phyloP scores from a whole-genome alignment of 208 protist genomes.

The Trypanosoma vivax region DNA sequence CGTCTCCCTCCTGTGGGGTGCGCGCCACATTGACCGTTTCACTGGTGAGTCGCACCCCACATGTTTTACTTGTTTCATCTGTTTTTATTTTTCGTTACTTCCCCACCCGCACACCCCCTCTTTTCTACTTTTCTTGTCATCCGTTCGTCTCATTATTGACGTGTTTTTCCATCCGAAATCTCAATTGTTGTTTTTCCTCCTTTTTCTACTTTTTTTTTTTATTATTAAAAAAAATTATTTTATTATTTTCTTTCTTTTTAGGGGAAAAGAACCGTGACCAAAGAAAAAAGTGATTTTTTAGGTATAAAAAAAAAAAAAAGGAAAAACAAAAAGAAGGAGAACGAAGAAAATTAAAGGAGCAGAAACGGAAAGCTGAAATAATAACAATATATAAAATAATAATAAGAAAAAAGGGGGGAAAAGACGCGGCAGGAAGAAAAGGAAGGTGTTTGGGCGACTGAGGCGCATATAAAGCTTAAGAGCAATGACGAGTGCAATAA shows the following conservation, averaged over 20 bases:
- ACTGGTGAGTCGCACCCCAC: no score
- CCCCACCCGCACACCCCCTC: not conserved
- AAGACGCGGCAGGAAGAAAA: not conserved
- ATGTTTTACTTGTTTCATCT: no score
- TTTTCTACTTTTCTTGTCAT: not conserved
- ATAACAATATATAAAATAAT: conserved; percentile 16
- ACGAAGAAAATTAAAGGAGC: conserved; percentile 10
- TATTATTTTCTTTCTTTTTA: conserved; percentile 18
- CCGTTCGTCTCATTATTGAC: not conserved
- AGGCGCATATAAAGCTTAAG: not conserved
- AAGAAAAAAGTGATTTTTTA: conserved; percentile 3
- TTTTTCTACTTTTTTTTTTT: not conserved
- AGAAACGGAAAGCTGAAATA: conserved; percentile 1
- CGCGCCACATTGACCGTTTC: no score
- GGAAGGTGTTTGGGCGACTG: not conserved
- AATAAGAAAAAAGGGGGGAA: conserved; percentile 1
- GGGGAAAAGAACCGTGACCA: conserved; percentile 6
- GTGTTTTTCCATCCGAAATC: not conserved
- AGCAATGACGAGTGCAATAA: conserved; percentile 43
- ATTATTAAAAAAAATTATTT: conserved; percentile 4
- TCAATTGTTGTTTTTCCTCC: not conserved
- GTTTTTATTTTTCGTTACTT: conserved; percentile 3
- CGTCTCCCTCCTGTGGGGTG: no score
- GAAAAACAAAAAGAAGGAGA: conserved; percentile 8
- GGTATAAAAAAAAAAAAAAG: conserved; percentile 20